A percentile compares a stretch with the other conserved stretches of the same genome.
Conservation (phyloP, 257 asterid genomes). For the Penstemon newberryi region DNA sequence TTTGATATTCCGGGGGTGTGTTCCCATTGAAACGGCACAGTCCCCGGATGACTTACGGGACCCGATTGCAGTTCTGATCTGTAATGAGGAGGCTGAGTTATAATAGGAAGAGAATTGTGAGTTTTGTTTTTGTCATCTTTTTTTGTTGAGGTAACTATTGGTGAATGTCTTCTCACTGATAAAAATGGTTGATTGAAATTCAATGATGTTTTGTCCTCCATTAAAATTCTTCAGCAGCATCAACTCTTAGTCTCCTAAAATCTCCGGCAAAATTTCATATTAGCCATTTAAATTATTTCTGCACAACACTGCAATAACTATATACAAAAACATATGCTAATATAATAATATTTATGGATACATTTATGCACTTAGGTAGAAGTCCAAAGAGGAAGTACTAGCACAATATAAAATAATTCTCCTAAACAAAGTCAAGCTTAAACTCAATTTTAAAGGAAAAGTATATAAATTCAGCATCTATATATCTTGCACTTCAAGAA, state of each 20-base stretch:
- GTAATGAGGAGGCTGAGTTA: no score
- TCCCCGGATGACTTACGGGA: no score
- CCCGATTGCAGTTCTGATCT: no score
- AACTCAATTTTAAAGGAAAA: background rate
- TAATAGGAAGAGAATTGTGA: no score
- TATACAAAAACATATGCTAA: background rate
- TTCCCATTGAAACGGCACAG: no score
- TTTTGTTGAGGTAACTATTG: constrained; percentile 32
- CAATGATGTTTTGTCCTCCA: constrained; percentile 62
- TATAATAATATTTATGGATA: background rate
- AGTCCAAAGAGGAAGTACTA: background rate
- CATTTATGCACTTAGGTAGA: background rate
- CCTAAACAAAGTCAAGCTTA: background rate
- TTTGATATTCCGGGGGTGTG: constrained; percentile 35
- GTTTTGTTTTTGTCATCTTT: constrained; percentile 29
- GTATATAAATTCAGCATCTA: no score
- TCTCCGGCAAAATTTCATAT: constrained; percentile 13
- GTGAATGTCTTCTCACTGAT: constrained; percentile 56
- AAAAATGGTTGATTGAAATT: constrained; percentile 61
- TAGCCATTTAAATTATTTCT: background rate
- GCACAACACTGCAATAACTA: background rate
- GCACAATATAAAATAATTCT: no score
- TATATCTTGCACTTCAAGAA: no score
- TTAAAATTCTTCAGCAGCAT: constrained; percentile 42
- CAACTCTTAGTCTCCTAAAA: constrained; percentile 34